A percentile compares a stretch with the other conserved stretches of the same genome.
Conservation (phyloP, 805 yeast species). For the Candida boidinii region DNA sequence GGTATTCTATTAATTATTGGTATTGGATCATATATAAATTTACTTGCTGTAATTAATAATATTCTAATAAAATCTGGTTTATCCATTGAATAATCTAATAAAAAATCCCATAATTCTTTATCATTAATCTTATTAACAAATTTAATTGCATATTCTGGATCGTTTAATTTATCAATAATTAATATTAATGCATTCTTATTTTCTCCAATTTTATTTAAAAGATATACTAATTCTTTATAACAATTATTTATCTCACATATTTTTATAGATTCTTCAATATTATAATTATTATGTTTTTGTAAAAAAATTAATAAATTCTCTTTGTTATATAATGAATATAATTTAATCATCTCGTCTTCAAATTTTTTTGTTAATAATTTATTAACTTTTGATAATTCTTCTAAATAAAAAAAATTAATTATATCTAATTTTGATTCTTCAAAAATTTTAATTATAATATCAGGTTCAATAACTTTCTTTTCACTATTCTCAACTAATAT, state of each 20-base stretch:
- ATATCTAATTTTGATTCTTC: conserved; percentile 32
- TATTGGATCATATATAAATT: conserved; percentile 58
- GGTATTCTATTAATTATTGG: conserved; percentile 62
- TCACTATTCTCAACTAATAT: conserved; percentile 57
- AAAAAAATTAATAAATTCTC: conserved; percentile 51
- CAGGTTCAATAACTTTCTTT: conserved; percentile 56
- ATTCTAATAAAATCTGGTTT: conserved; percentile 74
- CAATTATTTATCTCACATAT: conserved; percentile 48
- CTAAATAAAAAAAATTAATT: conserved; percentile 58
- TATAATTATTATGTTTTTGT: conserved; percentile 49
- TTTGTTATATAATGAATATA: conserved; percentile 55
- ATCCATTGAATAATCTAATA: conserved; percentile 60
- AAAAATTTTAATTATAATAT: conserved; percentile 39
- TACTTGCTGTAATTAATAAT: conserved; percentile 61
- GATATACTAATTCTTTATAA: conserved; percentile 67
- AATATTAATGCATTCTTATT: conserved; percentile 65
- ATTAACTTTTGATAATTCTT: conserved; percentile 47
- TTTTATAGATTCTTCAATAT: conserved; percentile 61
- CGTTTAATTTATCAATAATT: conserved; percentile 68
- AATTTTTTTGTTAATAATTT: conserved; percentile 43
- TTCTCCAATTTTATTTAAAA: conserved; percentile 79
- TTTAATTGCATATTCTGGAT: conserved; percentile 71
- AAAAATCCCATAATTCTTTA: conserved; percentile 69
- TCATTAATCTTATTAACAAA: conserved; percentile 68
- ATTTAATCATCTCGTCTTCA: conserved; percentile 58